Evolutionary conservation across 257 asterid genomes (phyloP).

Genomic region (Solanum lignicaule): DNA sequence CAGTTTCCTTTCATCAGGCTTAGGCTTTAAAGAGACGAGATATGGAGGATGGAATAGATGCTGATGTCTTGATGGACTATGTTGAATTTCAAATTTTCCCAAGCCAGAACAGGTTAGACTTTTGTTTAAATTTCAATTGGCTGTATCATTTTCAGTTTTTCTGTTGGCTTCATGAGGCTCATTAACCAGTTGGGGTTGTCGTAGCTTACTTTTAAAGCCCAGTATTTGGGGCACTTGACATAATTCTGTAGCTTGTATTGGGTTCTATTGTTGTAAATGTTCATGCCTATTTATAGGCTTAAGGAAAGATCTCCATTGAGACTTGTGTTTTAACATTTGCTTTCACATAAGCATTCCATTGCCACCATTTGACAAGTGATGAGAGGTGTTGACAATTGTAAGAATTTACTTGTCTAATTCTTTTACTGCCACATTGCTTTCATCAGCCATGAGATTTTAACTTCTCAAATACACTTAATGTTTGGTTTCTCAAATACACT

Average conservation of each 20-base stretch:
- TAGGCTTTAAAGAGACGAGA: conserved; percentile 10
- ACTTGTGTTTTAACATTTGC: not conserved
- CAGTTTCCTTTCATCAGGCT: conserved; percentile 15
- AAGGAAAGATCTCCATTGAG: not conserved
- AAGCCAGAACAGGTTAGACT: conserved; percentile 55
- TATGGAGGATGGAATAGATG: conserved; percentile 50
- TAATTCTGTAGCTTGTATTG: not conserved
- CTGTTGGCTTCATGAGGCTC: not conserved
- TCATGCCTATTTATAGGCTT: not conserved
- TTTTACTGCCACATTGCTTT: not conserved
- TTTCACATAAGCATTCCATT: not conserved
- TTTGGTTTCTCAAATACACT: not conserved
- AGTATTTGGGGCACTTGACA: not conserved
- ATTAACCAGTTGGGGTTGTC: not conserved
- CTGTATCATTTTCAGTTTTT: not conserved
- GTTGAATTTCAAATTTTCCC: conserved; percentile 73
- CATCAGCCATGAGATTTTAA: not conserved
- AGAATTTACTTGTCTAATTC: not conserved
- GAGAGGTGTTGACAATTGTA: not conserved
- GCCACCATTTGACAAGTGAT: not conserved
- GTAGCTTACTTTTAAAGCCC: not conserved
- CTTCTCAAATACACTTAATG: not conserved
- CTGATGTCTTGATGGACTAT: conserved; percentile 39
- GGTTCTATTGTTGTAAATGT: not conserved
- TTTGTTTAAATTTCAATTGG: not conserved